These are phyloP conservation scores for Quercus phellos DNA, from an alignment of 331 rosid species.

Conservation along the genomic window DNA sequence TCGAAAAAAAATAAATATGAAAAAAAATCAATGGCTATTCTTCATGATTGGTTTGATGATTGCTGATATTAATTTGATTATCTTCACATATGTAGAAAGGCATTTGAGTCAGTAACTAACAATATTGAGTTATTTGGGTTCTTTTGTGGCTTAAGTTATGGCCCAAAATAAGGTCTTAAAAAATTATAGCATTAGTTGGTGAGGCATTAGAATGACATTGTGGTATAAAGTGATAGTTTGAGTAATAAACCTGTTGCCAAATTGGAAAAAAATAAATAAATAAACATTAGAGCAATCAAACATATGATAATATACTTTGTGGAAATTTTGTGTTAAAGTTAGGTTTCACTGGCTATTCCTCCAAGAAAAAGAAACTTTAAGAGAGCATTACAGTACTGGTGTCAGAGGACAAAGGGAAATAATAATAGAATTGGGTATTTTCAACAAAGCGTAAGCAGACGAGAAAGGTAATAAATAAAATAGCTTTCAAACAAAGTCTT, in stretches of 20 bases:
- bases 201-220: not conserved
- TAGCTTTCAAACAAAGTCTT: conserved; percentile 42
- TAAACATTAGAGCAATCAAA: not conserved
- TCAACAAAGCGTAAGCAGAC: conserved; percentile 18
- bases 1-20: not conserved
- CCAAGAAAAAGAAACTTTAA: not conserved
- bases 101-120: not conserved
- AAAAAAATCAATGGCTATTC: not conserved
- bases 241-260: too few relatives aligned
- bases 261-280: too few relatives aligned
- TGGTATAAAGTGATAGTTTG: not conserved
- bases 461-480: conserved; percentile 32
- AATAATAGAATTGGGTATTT: conserved; percentile 2
- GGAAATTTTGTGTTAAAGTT: not conserved
- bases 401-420: conserved; percentile 22
- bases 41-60: not conserved
- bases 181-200: too few relatives aligned
- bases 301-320: conserved; percentile 3
- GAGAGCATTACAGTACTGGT: not conserved
- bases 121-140: too few relatives aligned
- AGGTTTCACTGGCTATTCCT: not conserved
- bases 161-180: too few relatives aligned
- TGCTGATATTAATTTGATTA: not conserved
- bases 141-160: too few relatives aligned
- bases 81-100: not conserved